These are phyloP conservation scores for Citrus trifoliata DNA, from an alignment of 345 rosid genomes.

Conservation along the genomic window DNA sequence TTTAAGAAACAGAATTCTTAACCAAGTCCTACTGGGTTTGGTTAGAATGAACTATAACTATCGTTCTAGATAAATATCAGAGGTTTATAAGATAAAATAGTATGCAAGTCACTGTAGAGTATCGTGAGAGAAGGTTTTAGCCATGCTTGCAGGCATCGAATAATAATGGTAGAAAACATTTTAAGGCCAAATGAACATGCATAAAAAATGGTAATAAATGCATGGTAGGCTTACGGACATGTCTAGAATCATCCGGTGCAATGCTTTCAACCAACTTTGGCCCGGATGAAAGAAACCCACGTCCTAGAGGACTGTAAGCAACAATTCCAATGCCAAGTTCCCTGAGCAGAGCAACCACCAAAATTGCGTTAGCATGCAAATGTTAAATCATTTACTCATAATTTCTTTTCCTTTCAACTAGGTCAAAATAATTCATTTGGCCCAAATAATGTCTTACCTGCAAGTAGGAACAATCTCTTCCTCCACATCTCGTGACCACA, in stretches of 20 bases:
- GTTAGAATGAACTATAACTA: too few relatives aligned
- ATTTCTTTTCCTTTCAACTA: background rate
- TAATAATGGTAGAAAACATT: background rate
- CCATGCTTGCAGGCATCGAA: background rate
- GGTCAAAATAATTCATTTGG: too few relatives aligned
- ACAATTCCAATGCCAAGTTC: conserved; percentile 80
- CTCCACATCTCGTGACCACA: conserved; percentile 80
- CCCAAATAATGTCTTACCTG: conserved; percentile 34
- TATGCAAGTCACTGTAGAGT: too few relatives aligned
- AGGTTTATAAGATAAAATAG: too few relatives aligned
- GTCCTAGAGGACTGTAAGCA: conserved; percentile 65
- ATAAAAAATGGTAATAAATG: background rate
- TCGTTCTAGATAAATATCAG: too few relatives aligned
- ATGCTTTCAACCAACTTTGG: conserved; percentile 45
- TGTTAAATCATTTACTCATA: background rate
- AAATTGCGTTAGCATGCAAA: background rate
- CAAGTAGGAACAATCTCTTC: conserved; percentile 40
- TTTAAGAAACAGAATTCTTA: too few relatives aligned
- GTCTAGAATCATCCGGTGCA: conserved; percentile 33
- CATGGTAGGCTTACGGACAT: conserved; percentile 23
- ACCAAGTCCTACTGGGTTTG: too few relatives aligned
- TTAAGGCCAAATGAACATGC: background rate
- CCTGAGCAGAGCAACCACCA: conserved; percentile 24
- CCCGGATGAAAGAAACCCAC: conserved; percentile 63
- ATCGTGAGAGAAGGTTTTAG: background rate